These are phyloP conservation scores for Candida vartiovaarae DNA, from an alignment of 805 yeast species.

Conservation along the genomic window DNA sequence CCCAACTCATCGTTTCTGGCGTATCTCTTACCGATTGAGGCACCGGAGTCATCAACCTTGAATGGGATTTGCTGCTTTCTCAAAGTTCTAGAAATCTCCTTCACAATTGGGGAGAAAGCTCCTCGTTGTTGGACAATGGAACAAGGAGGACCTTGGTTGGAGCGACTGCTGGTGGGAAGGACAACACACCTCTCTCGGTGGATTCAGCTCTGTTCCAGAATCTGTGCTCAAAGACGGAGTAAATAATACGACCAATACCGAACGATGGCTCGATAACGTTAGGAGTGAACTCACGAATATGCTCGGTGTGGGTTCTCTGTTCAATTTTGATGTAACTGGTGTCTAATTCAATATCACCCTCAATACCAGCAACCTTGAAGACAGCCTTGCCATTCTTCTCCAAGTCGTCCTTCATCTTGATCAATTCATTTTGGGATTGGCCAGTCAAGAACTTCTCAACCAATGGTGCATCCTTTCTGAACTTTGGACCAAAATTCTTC, in stretches of 20 bases:
- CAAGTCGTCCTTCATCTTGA: constrained; percentile 66
- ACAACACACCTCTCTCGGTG: constrained; percentile 79
- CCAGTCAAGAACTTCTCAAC: constrained; percentile 74
- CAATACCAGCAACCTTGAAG: constrained; percentile 58
- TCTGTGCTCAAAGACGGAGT: constrained; percentile 86
- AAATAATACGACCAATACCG: constrained; percentile 96
- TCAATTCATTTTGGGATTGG: constrained; percentile 82
- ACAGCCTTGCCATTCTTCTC: constrained; percentile 52
- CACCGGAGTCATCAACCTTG: constrained; percentile 95
- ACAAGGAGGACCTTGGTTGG: constrained; percentile 96
- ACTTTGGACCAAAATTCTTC: constrained; percentile 96
- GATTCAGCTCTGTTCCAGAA: constrained; percentile 95
- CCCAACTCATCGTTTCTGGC: constrained; percentile 98
- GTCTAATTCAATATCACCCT: constrained; percentile 62
- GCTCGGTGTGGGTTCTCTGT: constrained; percentile 75
- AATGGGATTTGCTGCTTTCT: constrained; percentile 83
- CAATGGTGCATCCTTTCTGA: constrained; percentile 93
- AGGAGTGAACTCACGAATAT: constrained; percentile 92
- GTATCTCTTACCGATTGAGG: constrained; percentile 95
- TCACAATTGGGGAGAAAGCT: constrained; percentile 69
- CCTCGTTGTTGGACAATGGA: constrained; percentile 83
- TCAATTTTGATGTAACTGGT: constrained; percentile 65
- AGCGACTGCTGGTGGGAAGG: constrained; percentile 92
- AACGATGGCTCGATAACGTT: constrained; percentile 98
- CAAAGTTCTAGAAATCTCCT: constrained; percentile 60